Evolutionary conservation across 345 rosid genomes (phyloP).

Genomic region (Gossypium thurberi): DNA sequence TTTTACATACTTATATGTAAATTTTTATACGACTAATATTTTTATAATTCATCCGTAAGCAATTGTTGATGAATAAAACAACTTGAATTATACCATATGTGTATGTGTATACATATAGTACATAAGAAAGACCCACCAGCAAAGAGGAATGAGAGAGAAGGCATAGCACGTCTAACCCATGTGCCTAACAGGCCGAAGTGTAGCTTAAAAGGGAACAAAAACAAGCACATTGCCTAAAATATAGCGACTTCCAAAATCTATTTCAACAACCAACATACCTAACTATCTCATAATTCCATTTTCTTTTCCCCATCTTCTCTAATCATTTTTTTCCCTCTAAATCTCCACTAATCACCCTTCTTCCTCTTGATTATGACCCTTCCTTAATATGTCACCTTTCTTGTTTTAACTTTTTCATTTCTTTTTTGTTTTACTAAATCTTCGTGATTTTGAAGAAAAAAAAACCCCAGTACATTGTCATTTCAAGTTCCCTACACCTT

Average conservation of each 20-base stretch:
- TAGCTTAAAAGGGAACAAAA: conserved; percentile 34
- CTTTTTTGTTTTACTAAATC: too few species aligned
- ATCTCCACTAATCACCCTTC: too few species aligned
- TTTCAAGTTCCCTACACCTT: too few species aligned
- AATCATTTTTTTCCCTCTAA: background rate
- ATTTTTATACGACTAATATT: too few species aligned
- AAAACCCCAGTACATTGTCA: too few species aligned
- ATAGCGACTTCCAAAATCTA: conserved; percentile 8
- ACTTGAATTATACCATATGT: too few species aligned
- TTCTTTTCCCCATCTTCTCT: background rate
- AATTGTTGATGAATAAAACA: too few species aligned
- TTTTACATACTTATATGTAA: too few species aligned
- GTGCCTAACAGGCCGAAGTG: conserved; percentile 26
- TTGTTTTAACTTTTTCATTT: background rate
- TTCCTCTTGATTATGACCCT: background rate
- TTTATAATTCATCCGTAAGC: too few species aligned
- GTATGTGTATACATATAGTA: background rate
- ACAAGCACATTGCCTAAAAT: conserved; percentile 6
- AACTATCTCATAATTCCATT: conserved; percentile 22
- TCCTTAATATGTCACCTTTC: background rate
- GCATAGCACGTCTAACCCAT: conserved; percentile 17
- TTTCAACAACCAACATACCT: conserved; percentile 31
- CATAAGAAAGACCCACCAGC: background rate
- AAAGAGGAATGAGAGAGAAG: conserved; percentile 2
- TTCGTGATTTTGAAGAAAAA: too few species aligned